Evolutionary conservation across 2,329 filamentous ascomycete species (phyloP).

Genomic region (Trichoderma sp.): DNA sequence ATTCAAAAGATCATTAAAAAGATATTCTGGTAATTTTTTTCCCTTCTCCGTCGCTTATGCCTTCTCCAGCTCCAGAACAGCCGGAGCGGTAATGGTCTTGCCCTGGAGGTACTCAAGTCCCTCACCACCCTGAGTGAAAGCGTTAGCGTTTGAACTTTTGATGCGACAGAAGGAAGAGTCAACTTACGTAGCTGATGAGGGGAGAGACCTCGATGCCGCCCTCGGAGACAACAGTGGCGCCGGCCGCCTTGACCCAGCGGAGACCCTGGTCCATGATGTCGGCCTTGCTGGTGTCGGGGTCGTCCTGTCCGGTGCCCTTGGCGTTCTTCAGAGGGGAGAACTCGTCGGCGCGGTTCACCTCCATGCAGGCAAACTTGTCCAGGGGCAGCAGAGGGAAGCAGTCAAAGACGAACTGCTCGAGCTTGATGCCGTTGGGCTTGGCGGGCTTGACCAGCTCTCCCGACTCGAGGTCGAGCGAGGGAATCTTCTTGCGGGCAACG

Average conservation of each 20-base stretch:
- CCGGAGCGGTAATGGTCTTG: slow-evolving; percentile 55
- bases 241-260: slow-evolving; percentile 80
- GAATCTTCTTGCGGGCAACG: slow-evolving; percentile 98
- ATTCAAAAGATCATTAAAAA: slow-evolving; percentile 7
- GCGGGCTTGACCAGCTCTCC: slow-evolving; percentile 85
- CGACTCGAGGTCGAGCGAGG: slow-evolving; percentile 72
- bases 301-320: slow-evolving; percentile 82
- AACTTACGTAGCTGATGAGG: slow-evolving; percentile 90
- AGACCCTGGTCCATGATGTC: slow-evolving; percentile 90
- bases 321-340: slow-evolving; percentile 97
- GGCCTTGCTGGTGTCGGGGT: slow-evolving; percentile 86
- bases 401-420: slow-evolving; percentile 99
- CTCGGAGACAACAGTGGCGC: slow-evolving; percentile 70
- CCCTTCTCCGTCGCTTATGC: neutral
- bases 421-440: slow-evolving; percentile 96
- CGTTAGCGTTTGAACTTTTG: slow-evolving; percentile 8
- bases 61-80: slow-evolving; percentile 53
- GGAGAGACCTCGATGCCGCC: slow-evolving; percentile 88
- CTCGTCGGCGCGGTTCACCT: slow-evolving; percentile 95
- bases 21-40: neutral
- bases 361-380: slow-evolving; percentile 89
- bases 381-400: slow-evolving; percentile 89
- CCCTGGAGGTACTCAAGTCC: slow-evolving; percentile 60
- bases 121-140: slow-evolving; percentile 57
- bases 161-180: neutral